These are phyloP conservation scores for Colletotrichum sp. DNA, from an alignment of 2,329 filamentous ascomycete genomes.

Conservation along the genomic window DNA sequence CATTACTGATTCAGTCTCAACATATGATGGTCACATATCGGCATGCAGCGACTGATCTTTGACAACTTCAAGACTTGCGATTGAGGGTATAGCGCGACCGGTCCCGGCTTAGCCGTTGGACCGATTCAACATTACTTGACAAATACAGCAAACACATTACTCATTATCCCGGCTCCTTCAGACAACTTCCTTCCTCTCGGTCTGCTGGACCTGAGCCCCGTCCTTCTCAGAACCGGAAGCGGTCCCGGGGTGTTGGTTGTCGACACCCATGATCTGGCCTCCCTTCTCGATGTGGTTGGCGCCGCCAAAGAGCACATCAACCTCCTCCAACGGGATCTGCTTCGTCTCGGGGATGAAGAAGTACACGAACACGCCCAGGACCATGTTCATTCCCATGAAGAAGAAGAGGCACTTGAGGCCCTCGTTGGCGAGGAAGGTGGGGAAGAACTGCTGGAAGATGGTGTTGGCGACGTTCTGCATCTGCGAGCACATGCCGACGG, in stretches of 20 bases:
- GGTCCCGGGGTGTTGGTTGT: neutral
- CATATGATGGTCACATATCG: fast-evolving
- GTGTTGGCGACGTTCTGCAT: conserved; percentile 70
- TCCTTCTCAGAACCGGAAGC: neutral
- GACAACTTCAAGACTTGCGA: neutral
- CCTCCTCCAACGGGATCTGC: conserved; percentile 56
- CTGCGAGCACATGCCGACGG: conserved; percentile 69
- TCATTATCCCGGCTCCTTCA: neutral
- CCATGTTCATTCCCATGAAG: conserved; percentile 47
- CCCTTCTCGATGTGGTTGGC: conserved; percentile 61
- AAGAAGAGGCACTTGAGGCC: conserved; percentile 48
- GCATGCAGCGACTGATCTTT: neutral
- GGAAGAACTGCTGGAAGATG: conserved; percentile 75
- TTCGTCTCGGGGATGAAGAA: conserved; percentile 60
- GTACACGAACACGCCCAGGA: conserved; percentile 54
- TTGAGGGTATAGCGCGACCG: neutral
- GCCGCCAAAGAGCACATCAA: conserved; percentile 61
- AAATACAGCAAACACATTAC: neutral
- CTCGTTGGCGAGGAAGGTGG: conserved; percentile 65
- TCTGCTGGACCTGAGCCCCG: conserved; percentile 11
- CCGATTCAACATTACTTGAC: neutral
- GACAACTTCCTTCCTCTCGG: conserved; percentile 4
- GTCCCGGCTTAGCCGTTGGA: neutral
- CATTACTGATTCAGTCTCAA: neutral
- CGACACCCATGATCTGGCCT: conserved; percentile 45